These are phyloP conservation scores for Candida yuanshanica DNA, from an alignment of 805 yeast species.

Conservation along the genomic window DNA sequence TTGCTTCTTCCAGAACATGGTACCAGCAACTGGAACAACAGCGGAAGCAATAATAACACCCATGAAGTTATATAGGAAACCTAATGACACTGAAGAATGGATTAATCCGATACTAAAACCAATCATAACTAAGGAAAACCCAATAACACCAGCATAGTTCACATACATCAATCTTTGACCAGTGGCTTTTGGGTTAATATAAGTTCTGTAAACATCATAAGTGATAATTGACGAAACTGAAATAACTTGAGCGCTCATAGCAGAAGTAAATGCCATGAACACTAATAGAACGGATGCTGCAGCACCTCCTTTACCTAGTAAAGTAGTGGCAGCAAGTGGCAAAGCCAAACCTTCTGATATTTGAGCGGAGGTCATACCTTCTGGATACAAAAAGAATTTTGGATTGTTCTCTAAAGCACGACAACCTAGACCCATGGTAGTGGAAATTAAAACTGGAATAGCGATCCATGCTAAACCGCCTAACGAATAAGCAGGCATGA, in stretches of 20 bases:
- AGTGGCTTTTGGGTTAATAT: constrained; percentile 70
- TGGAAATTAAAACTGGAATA: constrained; percentile 75
- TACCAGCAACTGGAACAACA: constrained; percentile 69
- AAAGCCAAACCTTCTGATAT: constrained; percentile 77
- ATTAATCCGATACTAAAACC: constrained; percentile 78
- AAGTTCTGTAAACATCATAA: constrained; percentile 78
- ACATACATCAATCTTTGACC: constrained; percentile 62
- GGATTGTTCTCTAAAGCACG: constrained; percentile 65
- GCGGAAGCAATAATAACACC: constrained; percentile 86
- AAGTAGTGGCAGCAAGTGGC: constrained; percentile 65
- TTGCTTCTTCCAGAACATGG: constrained; percentile 58
- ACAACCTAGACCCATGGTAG: constrained; percentile 85
- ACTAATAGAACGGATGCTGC: constrained; percentile 72
- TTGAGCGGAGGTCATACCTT: constrained; percentile 56
- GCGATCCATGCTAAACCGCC: constrained; percentile 94
- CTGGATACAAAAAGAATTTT: constrained; percentile 76
- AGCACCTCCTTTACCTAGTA: constrained; percentile 86
- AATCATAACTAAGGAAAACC: constrained; percentile 58
- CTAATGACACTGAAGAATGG: constrained; percentile 82
- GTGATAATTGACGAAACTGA: constrained; percentile 83
- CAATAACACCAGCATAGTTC: constrained; percentile 18
- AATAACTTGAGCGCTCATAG: constrained; percentile 86
- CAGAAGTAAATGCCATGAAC: constrained; percentile 91
- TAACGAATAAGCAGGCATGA: constrained; percentile 79
- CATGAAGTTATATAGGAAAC: constrained; percentile 82